Evolutionary conservation across 2,329 filamentous ascomycete genomes (phyloP).

Genomic region (Ceratocystis harringtonii): DNA sequence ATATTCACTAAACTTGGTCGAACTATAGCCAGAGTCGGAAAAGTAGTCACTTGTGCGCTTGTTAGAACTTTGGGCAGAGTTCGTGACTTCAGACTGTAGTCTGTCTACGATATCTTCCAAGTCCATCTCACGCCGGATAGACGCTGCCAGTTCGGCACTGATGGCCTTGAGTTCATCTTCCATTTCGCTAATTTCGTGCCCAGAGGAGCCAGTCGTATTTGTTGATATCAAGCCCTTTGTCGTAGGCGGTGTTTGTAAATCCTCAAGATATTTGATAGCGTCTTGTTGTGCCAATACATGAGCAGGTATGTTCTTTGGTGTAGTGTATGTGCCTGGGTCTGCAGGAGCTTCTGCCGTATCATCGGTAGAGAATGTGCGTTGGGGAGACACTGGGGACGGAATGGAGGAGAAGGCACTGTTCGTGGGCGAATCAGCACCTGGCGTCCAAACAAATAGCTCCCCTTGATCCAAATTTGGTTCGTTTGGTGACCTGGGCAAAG

Average conservation of each 20-base stretch:
- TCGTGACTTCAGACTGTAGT: conserved; percentile 60
- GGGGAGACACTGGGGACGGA: conserved; percentile 37
- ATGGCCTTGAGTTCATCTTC: conserved; percentile 91
- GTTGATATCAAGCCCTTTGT: background rate
- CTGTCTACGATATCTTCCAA: conserved; percentile 86
- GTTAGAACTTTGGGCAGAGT: conserved; percentile 36
- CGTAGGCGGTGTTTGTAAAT: conserved; percentile 35
- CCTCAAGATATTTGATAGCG: conserved; percentile 37
- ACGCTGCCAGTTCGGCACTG: conserved; percentile 78
- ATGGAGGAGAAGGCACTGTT: conserved; percentile 39
- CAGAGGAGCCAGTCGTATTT: conserved; percentile 26
- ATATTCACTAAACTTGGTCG: conserved; percentile 57
- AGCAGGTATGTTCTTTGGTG: conserved; percentile 26
- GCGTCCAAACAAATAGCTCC: conserved; percentile 38
- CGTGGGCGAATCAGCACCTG: conserved; percentile 29
- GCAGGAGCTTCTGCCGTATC: conserved; percentile 22
- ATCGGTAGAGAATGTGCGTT: conserved; percentile 26
- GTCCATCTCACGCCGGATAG: conserved; percentile 91
- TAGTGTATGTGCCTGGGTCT: conserved; percentile 20
- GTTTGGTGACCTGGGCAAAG: conserved; percentile 38
- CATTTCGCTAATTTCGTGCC: conserved; percentile 60
- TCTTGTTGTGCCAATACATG: conserved; percentile 27
- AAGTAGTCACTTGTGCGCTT: conserved; percentile 93
- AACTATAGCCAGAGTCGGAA: conserved; percentile 86
- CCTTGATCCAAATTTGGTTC: conserved; percentile 32